These are phyloP conservation scores for Erodium moschatum DNA, from an alignment of 441 rosid genomes.

Conservation along the genomic window DNA sequence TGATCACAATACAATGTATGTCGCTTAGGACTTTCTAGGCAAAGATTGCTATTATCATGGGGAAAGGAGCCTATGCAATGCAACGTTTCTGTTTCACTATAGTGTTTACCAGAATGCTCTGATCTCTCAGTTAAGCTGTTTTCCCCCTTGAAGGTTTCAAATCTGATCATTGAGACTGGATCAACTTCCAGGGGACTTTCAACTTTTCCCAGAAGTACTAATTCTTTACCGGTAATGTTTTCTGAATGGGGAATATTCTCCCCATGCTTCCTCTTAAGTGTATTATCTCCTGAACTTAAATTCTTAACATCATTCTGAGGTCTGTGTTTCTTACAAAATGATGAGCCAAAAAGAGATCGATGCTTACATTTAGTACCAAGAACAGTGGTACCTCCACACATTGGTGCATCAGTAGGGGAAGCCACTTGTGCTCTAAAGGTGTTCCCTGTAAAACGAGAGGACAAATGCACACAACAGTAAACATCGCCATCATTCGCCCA, in stretches of 20 bases:
- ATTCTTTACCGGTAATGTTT: slow-evolving; percentile 37
- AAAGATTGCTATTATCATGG: slow-evolving; percentile 35
- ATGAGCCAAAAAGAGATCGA: slow-evolving; percentile 70
- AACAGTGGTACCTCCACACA: slow-evolving; percentile 94
- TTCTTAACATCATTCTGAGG: slow-evolving; percentile 40
- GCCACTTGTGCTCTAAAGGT: slow-evolving; percentile 46
- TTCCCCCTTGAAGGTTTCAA: slow-evolving; percentile 26
- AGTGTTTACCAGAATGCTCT: slow-evolving; percentile 36
- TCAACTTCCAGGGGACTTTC: slow-evolving; percentile 42
- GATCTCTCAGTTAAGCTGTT: slow-evolving; percentile 38
- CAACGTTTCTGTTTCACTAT: slow-evolving; percentile 27
- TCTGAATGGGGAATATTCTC: slow-evolving; percentile 37
- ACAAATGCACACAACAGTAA: slow-evolving; percentile 93
- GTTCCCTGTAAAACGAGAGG: slow-evolving; percentile 74
- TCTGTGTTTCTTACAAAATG: slow-evolving; percentile 86
- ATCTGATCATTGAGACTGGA: slow-evolving; percentile 35
- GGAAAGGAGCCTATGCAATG: slow-evolving; percentile 60
- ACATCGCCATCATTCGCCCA: slow-evolving; percentile 97
- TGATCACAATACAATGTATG: slow-evolving; percentile 74
- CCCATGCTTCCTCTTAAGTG: slow-evolving; percentile 48
- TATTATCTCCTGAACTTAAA: slow-evolving; percentile 29
- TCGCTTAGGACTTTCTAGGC: slow-evolving; percentile 61
- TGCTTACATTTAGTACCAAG: slow-evolving; percentile 95
- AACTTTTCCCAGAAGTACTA: slow-evolving; percentile 41
- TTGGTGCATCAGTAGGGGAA: slow-evolving; percentile 44